phyloP scores from a whole-genome alignment of 768 basidiomycete genomes.

The Russula sp. region DNA sequence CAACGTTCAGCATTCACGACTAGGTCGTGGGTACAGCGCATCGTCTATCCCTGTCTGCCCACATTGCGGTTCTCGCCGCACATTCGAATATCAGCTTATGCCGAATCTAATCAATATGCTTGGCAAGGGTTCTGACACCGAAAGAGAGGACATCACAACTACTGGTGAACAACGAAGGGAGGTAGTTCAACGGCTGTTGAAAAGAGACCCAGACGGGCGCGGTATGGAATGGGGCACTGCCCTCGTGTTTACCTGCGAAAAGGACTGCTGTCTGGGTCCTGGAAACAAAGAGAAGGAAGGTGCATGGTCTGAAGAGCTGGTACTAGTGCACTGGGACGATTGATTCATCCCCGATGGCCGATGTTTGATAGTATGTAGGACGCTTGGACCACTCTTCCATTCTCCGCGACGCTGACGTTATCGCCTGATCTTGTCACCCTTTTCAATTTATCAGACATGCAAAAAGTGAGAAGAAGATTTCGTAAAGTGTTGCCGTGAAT shows the following conservation, averaged over 20 bases:
- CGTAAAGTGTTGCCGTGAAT: not conserved
- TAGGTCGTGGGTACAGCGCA: constrained; percentile 54
- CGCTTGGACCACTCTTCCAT: not conserved
- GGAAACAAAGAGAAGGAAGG: constrained; percentile 42
- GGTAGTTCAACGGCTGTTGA: constrained; percentile 55
- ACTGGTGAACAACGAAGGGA: constrained; percentile 69
- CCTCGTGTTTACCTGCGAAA: constrained; percentile 82
- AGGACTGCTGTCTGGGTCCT: constrained; percentile 63
- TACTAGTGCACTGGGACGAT: constrained; percentile 74
- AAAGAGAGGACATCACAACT: constrained; percentile 34
- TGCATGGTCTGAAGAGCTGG: constrained; percentile 71
- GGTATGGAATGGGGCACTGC: constrained; percentile 97
- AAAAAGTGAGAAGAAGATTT: not conserved
- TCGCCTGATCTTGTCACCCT: not conserved
- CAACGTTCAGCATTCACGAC: constrained; percentile 46
- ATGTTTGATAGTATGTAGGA: not conserved
- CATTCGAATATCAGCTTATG: constrained; percentile 94
- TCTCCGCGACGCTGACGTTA: not conserved
- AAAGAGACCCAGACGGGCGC: constrained; percentile 45
- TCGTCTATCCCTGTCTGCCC: constrained; percentile 61
- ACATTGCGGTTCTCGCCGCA: constrained; percentile 59
- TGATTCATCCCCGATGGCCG: constrained; percentile 34
- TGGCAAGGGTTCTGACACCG: constrained; percentile 36
- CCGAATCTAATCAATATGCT: constrained; percentile 88
- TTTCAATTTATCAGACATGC: not conserved